Evolutionary conservation across 306 rosid genomes (phyloP).

Genomic region (Prunus mongolica): DNA sequence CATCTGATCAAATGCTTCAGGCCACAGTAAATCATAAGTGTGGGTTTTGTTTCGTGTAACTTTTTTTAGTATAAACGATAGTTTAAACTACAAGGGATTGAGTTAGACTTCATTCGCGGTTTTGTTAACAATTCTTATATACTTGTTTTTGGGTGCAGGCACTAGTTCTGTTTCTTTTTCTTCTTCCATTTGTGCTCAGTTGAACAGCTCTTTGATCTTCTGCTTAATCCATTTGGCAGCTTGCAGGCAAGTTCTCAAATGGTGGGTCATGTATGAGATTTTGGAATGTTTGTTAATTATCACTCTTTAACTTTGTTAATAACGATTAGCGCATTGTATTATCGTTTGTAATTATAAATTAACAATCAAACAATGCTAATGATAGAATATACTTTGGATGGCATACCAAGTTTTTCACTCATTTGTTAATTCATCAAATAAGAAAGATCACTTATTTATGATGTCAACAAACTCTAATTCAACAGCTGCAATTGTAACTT

Average conservation of each 20-base stretch:
- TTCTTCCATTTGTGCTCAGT: background rate
- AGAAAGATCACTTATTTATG: background rate
- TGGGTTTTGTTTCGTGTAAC: no score
- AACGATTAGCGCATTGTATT: background rate
- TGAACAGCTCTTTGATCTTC: background rate
- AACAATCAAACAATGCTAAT: background rate
- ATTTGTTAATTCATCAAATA: background rate
- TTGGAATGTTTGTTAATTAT: background rate
- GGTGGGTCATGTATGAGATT: no score
- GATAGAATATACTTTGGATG: background rate
- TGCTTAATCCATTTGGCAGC: slow-evolving; percentile 1
- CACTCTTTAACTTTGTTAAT: background rate
- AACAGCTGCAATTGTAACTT: slow-evolving; percentile 5
- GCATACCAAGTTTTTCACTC: background rate
- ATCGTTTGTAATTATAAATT: background rate
- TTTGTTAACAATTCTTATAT: background rate
- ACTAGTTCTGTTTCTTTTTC: background rate
- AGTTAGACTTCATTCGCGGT: no score
- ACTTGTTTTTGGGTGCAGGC: background rate
- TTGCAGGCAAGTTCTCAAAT: background rate
- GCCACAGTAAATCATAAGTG: no score
- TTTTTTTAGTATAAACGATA: no score
- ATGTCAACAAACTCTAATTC: slow-evolving; percentile 22
- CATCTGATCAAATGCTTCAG: no score
- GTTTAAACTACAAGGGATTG: no score